A percentile compares a stretch with the other conserved stretches of the same genome.
Conservation (phyloP, 2,329 filamentous ascomycete genomes). For the Neobulgaria alba region DNA sequence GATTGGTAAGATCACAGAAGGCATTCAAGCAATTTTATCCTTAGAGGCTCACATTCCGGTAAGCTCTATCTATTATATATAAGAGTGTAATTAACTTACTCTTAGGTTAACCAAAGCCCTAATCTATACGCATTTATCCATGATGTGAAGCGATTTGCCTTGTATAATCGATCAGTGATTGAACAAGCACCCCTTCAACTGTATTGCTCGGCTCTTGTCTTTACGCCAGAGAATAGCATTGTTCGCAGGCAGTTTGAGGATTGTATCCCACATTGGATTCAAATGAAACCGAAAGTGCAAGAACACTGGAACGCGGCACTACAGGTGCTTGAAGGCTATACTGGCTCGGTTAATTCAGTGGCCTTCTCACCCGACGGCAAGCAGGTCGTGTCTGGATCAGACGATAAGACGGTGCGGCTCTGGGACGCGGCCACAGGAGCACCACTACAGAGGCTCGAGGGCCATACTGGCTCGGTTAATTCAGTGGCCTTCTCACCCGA, state of each 20-base stretch:
- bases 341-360: too few relatives aligned
- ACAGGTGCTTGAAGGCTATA: conserved; percentile 1
- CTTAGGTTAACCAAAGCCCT: conserved; percentile 8
- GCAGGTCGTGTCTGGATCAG: not conserved
- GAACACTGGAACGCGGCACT: not conserved
- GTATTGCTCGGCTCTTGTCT: conserved; percentile 24
- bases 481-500: conserved; percentile 7
- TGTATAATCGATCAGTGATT: conserved; percentile 20
- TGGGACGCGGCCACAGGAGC: conserved; percentile 1
- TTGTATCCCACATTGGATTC: conserved; percentile 14
- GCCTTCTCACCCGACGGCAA: too few relatives aligned
- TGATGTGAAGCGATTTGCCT: conserved; percentile 16
- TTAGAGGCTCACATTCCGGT: conserved; percentile 9
- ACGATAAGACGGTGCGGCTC: conserved; percentile 1
- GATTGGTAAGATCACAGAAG: conserved; percentile 8
- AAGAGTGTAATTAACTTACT: too few relatives aligned
- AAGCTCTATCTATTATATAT: too few relatives aligned
- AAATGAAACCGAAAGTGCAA: not conserved
- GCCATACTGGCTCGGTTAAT: conserved; percentile 4
- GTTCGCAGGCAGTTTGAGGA: conserved; percentile 18
- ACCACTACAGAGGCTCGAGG: conserved; percentile 4
- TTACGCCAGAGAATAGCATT: conserved; percentile 21
- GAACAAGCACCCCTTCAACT: conserved; percentile 21
- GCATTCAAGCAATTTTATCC: conserved; percentile 7
- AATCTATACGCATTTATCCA: conserved; percentile 18